Evolutionary conservation across 768 basidiomycete genomes (phyloP).

Genomic region (Lactifluus piperatus): DNA sequence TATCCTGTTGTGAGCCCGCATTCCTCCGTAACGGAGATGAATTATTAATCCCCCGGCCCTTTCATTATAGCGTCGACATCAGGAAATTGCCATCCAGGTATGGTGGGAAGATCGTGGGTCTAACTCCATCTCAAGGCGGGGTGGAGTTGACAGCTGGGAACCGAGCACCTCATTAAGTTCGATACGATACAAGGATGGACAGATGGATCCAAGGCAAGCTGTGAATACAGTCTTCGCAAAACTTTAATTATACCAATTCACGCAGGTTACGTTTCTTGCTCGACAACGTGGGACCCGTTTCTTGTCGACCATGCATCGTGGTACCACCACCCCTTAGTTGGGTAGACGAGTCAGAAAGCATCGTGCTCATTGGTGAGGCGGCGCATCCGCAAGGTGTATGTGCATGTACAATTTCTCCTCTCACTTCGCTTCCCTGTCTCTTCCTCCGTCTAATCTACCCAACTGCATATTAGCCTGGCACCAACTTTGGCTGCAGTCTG

Average conservation of each 20-base stretch:
- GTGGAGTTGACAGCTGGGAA: constrained; percentile 2
- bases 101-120: constrained; percentile 12
- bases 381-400: constrained; percentile 27
- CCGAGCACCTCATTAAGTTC: constrained; percentile 3
- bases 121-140: neutral
- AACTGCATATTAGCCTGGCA: constrained; percentile 26
- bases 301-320: constrained; percentile 29
- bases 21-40: neutral
- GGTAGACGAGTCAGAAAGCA: constrained; percentile 30
- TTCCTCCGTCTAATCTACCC: neutral
- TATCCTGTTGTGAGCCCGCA: constrained; percentile 12
- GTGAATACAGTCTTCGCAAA: neutral
- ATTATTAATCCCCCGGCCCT: neutral
- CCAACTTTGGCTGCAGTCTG: constrained; percentile 26
- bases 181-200: constrained; percentile 5
- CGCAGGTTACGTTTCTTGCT: constrained; percentile 12
- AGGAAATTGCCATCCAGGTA: constrained; percentile 11
- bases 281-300: constrained; percentile 6
- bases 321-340: constrained; percentile 30
- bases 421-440: neutral
- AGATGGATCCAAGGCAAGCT: constrained; percentile 12
- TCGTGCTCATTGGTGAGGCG: constrained; percentile 32
- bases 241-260: neutral
- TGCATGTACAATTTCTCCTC: constrained; percentile 1
- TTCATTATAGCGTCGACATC: constrained; percentile 7